Evolutionary conservation across 2,329 filamentous ascomycete genomes (phyloP), one percentile per base, ranked within the genome.

Genomic region (Cladosporium velox): DNA sequence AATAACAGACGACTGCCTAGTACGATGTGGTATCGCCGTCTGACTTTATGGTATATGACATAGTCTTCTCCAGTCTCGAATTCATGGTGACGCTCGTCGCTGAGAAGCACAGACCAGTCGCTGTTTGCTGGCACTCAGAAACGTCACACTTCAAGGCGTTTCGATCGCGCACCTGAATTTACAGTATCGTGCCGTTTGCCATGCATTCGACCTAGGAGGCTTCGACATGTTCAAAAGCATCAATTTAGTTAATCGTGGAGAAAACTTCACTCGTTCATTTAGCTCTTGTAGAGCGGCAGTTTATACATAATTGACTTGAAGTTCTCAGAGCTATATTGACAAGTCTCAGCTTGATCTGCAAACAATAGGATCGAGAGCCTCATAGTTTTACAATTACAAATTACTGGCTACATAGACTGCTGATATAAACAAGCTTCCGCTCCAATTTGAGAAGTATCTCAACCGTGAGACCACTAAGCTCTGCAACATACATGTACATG

Each of bases 61-160:
- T 55, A 14, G 30, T 55, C 30, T 55, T 54, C 30, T 55, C 52
- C 52, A 34, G 52, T 21, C 52, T 55, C 26, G 52, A 55, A 55
- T 55, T 55, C 52, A 55, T 55, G 41, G 32, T 55, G 52, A 55
- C 52, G 52, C 28, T 55, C 41, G 52, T 55, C 12, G 52, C 30
- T 55, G 18, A 15, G 28, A 34, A 55, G 52, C 52, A 55, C 26
- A 55, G 52, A 55, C 52, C 52, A 55, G 6, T 32, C 28, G 28
- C n/a, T 55, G 52, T 30, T 55, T 32, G 52, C 52, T 34, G 49
- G 49, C 49, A 26, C 26, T 26, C 26, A 52, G 14, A 52, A 41
- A 44, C 38, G 38, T 44, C 38, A 21, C 41, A 47, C 41, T 21
- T 47, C n/a, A 47, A 21, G 2, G 41, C 38, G 7, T 47, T 47